A percentile compares a stretch with the other conserved stretches of the same genome.
These are phyloP conservation scores for Calonectria hawksworthii DNA, from an alignment of 2,329 filamentous ascomycete species.

Conservation along the genomic window DNA sequence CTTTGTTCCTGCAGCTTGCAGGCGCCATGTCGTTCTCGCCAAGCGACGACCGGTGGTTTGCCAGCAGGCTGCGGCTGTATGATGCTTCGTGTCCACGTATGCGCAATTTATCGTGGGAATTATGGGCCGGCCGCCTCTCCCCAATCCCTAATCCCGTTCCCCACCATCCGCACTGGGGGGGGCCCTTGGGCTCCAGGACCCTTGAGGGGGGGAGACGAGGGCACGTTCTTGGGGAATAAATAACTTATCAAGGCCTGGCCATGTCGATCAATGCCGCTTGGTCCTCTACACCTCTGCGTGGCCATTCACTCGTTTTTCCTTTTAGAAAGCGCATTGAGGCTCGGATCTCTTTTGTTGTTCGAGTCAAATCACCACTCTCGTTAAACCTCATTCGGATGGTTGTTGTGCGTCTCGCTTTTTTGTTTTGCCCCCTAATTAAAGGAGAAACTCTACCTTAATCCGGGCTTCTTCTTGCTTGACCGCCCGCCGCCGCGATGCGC, in stretches of 20 bases:
- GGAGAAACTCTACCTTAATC: not conserved
- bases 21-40: not conserved
- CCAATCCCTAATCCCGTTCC: not conserved
- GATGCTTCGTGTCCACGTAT: conserved; percentile 1
- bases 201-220: no score
- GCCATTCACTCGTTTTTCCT: not conserved
- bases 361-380: not conserved
- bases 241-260: not conserved
- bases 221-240: not conserved
- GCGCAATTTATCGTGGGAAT: conserved; percentile 10
- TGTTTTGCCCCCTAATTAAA: not conserved
- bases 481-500: not conserved
- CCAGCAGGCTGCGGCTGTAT: not conserved
- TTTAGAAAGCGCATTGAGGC: not conserved
- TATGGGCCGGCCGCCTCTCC: not conserved
- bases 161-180: not conserved
- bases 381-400: not conserved
- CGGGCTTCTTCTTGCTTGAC: not conserved
- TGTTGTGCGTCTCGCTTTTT: not conserved
- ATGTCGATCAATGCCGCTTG: not conserved
- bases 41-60: not conserved
- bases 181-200: no score
- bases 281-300: not conserved
- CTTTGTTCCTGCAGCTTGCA: not conserved
- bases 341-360: not conserved